Base-by-base conservation (phyloP, 2,329 filamentous ascomycete species). In the Aspergillus neoniger region DNA sequence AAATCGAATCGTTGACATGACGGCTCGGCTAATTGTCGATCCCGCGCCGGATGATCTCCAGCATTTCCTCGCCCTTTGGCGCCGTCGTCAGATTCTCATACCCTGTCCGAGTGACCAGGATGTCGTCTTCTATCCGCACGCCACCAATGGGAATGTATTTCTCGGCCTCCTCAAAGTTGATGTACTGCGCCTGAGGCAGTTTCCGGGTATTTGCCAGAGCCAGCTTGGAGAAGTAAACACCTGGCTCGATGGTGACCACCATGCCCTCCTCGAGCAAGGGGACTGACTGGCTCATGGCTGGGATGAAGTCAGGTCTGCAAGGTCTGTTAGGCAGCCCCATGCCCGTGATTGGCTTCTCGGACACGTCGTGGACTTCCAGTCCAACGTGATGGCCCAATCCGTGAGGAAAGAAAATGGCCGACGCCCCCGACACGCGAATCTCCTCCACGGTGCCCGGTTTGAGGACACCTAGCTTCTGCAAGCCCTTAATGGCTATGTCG, bases 401-500 rank as follows among this genome's bases (percentile, higher is more conserved):
- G 57, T 79, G 77, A 3, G 77, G 77, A 57, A 79, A 79, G 66
- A 79, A 79, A 5, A 78, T 68, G 14, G 67, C 68, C 7, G 74
- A 76, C 17, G 70, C 76, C 30, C 77, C 76, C 1, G 76, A 76
- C 19, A 69, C 60, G 44, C 68, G 67, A 51, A 79, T 72, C 36
- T 78, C 76, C 17, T 88, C 84, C 59, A 84, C 83, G 63, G 86
- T 81, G 39, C 79, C 82, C 9, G 86, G 83, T 72, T 85, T 85
- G 41, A 97, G 78, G 50, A 98, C 89, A 2, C 92, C 92, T 0
- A 97, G 81, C 21, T 82, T 77, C 28, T 92, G 80, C 3, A 98
- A 81, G 0, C 92, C 93, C 15, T 91, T 85, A 65, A 96, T 93
- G 55, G 91, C 91, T 56, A 96, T 85, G 66, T 85, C 85, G 78